Percentiles rank a stretch among this genome's conserved stretches.
phyloP scores from a whole-genome alignment of 371 early-diverging fungal species.

The Mortierella sp. region DNA sequence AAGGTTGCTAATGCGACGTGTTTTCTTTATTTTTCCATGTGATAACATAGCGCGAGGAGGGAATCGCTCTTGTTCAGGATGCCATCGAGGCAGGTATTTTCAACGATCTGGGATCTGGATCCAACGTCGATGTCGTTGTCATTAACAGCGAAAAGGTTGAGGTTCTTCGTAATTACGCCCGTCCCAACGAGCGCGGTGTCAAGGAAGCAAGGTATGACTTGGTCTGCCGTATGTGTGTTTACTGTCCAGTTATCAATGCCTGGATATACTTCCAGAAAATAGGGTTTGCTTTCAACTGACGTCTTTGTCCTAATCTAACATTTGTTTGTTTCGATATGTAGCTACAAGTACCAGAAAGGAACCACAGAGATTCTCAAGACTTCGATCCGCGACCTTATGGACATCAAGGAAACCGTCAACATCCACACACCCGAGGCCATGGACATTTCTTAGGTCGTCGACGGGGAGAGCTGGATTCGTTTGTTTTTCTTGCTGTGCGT shows the following conservation, averaged over 20 bases:
- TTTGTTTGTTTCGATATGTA: not conserved
- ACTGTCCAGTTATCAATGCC: not conserved
- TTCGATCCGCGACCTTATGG: constrained; percentile 64
- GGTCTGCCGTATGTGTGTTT: not conserved
- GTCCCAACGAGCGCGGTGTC: constrained; percentile 90
- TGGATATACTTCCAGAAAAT: not conserved
- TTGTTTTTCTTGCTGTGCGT: constrained; percentile 1
- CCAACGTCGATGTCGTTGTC: constrained; percentile 97
- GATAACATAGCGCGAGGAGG: constrained; percentile 87
- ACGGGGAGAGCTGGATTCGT: not conserved
- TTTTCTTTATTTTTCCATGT: constrained; percentile 3
- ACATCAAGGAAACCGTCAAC: constrained; percentile 67
- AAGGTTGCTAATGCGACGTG: not conserved
- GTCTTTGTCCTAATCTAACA: not conserved
- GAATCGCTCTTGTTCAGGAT: constrained; percentile 92
- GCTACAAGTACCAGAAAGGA: constrained; percentile 61
- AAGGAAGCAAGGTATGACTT: constrained; percentile 86
- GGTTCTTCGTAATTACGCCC: constrained; percentile 86
- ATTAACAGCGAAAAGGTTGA: constrained; percentile 89
- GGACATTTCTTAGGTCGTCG: constrained; percentile 59
- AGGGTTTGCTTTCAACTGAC: not conserved
- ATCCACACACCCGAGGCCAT: constrained; percentile 59
- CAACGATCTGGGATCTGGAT: constrained; percentile 99
- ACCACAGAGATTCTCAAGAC: constrained; percentile 67
- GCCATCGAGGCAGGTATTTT: constrained; percentile 99